A percentile compares a stretch with the other conserved stretches of the same genome.
Evolutionary conservation across 306 rosid genomes (phyloP).

Genomic region (Psophocarpus tetragonolobus): DNA sequence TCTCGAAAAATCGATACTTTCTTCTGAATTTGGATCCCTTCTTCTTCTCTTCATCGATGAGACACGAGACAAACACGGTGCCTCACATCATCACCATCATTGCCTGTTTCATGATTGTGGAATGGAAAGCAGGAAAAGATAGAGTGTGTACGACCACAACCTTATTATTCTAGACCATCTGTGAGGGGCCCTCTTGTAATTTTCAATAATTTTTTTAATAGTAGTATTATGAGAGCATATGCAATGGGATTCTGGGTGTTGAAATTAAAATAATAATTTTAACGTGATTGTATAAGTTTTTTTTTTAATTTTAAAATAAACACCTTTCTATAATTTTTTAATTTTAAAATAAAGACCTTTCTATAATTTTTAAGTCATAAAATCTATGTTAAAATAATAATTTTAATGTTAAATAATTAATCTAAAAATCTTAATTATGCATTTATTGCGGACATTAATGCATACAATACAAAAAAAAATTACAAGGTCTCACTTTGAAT

Average conservation of each 20-base stretch:
- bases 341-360: no score
- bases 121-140: conserved; percentile 20
- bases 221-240: no score
- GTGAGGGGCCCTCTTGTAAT: conserved; percentile 15
- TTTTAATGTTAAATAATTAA: no score
- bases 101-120: conserved; percentile 23
- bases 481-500: neutral
- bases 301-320: no score
- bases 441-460: neutral
- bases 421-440: no score
- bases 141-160: conserved; percentile 21
- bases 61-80: conserved; percentile 36
- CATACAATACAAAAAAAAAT: no score
- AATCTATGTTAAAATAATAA: no score
- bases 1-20: conserved; percentile 34
- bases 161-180: neutral
- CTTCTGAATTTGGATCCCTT: conserved; percentile 17
- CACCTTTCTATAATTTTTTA: no score
- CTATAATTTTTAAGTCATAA: no score
- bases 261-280: no score
- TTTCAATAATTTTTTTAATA: neutral
- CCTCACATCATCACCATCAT: conserved; percentile 48
- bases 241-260: no score
- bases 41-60: conserved; percentile 52
- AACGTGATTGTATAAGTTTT: no score